These are phyloP conservation scores for Syzygium aqueum DNA, from an alignment of 345 rosid genomes.

Conservation along the genomic window DNA sequence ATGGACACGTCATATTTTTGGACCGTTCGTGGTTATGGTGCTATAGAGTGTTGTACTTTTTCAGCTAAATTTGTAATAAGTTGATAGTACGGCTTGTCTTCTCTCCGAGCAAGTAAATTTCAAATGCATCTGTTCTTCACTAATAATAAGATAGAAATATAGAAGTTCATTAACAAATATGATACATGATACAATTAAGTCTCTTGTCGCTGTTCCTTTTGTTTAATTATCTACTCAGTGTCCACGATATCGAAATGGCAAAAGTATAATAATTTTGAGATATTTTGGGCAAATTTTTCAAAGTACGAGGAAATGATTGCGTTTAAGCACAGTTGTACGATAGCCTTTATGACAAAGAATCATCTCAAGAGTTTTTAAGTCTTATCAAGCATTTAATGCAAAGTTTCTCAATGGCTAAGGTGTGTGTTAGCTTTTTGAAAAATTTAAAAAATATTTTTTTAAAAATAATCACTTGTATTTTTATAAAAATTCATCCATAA, in stretches of 20 bases:
- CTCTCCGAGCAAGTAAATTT: not conserved
- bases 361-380: not conserved
- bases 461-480: no score
- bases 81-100: not conserved
- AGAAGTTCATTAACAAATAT: no score
- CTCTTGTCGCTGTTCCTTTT: not conserved
- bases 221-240: not conserved
- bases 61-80: not conserved
- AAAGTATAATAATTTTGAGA: no score
- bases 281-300: no score
- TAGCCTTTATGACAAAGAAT: not conserved
- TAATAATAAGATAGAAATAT: not conserved
- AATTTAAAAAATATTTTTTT: no score
- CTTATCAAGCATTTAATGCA: not conserved
- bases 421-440: no score
- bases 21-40: not conserved
- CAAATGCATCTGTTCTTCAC: not conserved
- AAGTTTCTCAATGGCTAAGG: not conserved
- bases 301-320: not conserved
- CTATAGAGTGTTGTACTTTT: not conserved
- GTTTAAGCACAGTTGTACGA: not conserved
- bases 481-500: no score
- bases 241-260: not conserved
- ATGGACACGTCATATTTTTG: not conserved
- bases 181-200: no score